These are phyloP conservation scores for Lodderomyces parapsilosis DNA, from an alignment of 1,139 yeast species.

Conservation along the genomic window DNA sequence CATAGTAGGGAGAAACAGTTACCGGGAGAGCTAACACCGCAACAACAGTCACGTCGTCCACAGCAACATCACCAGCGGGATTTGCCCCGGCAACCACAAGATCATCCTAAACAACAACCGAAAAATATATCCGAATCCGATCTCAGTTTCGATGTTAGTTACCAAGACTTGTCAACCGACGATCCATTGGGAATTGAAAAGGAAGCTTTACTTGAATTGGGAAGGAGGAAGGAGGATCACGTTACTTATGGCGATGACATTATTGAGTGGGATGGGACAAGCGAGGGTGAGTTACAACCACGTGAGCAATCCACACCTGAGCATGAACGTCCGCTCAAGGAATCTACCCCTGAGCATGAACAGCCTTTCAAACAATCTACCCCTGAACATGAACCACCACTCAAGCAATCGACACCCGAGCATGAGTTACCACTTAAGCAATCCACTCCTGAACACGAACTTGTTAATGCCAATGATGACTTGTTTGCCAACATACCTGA, in stretches of 20 bases:
- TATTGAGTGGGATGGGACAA: neutral
- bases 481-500: conserved; percentile 4
- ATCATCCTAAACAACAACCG: conserved; percentile 1
- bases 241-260: neutral
- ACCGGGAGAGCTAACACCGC: neutral
- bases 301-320: neutral
- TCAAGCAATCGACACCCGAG: conserved; percentile 3
- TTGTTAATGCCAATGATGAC: neutral
- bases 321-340: too few species aligned
- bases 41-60: neutral
- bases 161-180: conserved; percentile 42
- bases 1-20: neutral
- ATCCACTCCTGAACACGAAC: conserved; percentile 2
- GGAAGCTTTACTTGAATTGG: conserved; percentile 1
- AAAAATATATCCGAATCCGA: conserved; percentile 18
- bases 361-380: neutral
- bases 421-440: conserved; percentile 1
- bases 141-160: conserved; percentile 41
- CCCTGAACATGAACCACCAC: neutral
- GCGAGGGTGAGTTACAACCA: neutral
- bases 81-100: conserved; percentile 1
- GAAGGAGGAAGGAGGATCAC: neutral
- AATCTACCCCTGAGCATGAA: too few species aligned
- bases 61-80: neutral
- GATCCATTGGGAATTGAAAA: conserved; percentile 41